Evolutionary conservation across 1,139 yeast species (phyloP), one percentile per base, ranked within the genome.

Genomic region (Geotrichum citri-aurantii): DNA sequence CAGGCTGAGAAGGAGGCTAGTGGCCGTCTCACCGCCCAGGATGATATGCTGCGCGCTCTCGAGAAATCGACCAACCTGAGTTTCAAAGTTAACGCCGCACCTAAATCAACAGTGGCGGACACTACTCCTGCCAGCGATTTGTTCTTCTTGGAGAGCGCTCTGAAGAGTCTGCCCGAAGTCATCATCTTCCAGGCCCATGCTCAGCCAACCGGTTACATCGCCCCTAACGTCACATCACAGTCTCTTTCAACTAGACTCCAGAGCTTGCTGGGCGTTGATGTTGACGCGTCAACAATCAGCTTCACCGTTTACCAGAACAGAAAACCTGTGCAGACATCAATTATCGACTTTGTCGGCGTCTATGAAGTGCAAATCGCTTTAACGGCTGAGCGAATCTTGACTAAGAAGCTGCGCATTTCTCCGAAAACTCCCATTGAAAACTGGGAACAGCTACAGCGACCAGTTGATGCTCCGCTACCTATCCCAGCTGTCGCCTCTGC

Each of bases 151-250:
- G 66, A 65, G 50, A 48, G 63, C 21, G 65, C 70, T 24, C 37
- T 68, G 44, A 57, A 61, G 27, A 60, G 65, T 21, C 60, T 67
- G n/a, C 71, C 71, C 27, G 59, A 59, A n/a, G 48, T 60, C n/a
- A 55, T 67, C n/a, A 51, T 54, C 8, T 44, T 65, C 46, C 57
- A 57, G 24, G 58, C 61, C 11, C 55, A 58, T 6, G 60, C 61
- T 14, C 59, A 61, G 31, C 57, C 56, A 12, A 57, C 64, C 10
- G 68, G 67, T 14, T 64, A 58, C 55, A 55, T 65, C 33, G 48
- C 53, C 6, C 44, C 52, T 19, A 57, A 29, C 17, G 48, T 58
- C 7, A 29, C 55, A 11, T 24, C 58, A 19, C 33, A 42, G 7
- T 54, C 48, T 19, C 52, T 57, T 26, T 59, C 63, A n/a, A 33